Evolutionary conservation across 192 early-diverging fungal species (phyloP).

Genomic region (Coemansia sp.): DNA sequence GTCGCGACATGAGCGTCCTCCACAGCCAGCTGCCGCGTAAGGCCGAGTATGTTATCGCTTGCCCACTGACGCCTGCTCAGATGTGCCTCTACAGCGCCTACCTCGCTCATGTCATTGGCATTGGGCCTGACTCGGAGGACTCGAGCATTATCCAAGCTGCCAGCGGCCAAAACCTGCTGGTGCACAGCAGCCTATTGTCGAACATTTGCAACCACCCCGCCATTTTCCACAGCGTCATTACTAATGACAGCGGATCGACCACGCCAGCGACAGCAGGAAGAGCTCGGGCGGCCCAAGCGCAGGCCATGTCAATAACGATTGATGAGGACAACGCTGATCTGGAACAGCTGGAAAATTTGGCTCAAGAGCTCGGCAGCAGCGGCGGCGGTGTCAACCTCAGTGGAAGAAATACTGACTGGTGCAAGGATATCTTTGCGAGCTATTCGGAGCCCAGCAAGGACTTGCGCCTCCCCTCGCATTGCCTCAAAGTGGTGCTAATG

Average conservation of each 20-base stretch:
- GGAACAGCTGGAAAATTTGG: not conserved
- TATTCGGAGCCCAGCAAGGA: slow-evolving; percentile 6
- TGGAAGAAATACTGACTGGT: slow-evolving; percentile 20
- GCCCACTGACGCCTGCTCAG: slow-evolving; percentile 64
- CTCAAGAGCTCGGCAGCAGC: not conserved
- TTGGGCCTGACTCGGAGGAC: not conserved
- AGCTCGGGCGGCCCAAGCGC: not conserved
- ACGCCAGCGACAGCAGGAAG: not conserved
- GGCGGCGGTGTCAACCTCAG: slow-evolving; percentile 9
- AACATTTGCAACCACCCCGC: slow-evolving; percentile 72
- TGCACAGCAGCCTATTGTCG: slow-evolving; percentile 28
- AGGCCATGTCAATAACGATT: not conserved
- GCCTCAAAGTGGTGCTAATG: slow-evolving; percentile 61
- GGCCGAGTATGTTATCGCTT: slow-evolving; percentile 71
- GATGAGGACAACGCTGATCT: slow-evolving; percentile 12
- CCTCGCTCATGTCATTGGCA: slow-evolving; percentile 12
- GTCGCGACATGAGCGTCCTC: slow-evolving; percentile 59
- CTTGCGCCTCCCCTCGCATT: slow-evolving; percentile 25
- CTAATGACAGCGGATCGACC: not conserved
- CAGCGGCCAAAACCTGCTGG: slow-evolving; percentile 19
- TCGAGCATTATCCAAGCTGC: not conserved
- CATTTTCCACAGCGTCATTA: slow-evolving; percentile 34
- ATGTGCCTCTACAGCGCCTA: slow-evolving; percentile 59
- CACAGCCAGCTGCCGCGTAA: slow-evolving; percentile 67
- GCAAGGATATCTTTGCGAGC: slow-evolving; percentile 9